Percentiles rank a stretch among this genome's conserved stretches.
Evolutionary conservation across 2,329 filamentous ascomycete species (phyloP).

Genomic region (Exophiala sp.): DNA sequence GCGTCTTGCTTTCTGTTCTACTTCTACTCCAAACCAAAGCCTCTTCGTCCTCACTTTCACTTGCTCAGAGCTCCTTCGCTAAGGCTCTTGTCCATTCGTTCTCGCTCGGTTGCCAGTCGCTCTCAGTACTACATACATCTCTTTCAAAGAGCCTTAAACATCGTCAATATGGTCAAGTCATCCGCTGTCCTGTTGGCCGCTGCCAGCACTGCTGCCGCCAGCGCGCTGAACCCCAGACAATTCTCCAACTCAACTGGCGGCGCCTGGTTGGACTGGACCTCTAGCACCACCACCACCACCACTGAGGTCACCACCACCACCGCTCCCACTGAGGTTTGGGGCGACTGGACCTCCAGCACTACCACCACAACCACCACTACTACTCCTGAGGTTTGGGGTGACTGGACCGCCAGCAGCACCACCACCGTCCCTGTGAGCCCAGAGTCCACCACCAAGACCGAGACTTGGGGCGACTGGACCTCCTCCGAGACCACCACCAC

Average conservation of each 20-base stretch:
- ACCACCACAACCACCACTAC: slow-evolving; percentile 8
- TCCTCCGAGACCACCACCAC: slow-evolving; percentile 7
- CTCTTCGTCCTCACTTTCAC: slow-evolving; percentile 19
- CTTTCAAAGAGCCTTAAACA: slow-evolving; percentile 2
- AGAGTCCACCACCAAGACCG: too few relatives aligned
- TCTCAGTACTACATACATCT: not conserved
- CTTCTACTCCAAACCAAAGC: slow-evolving; percentile 10
- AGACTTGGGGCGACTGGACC: slow-evolving; percentile 8
- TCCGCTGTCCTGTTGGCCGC: slow-evolving; percentile 29
- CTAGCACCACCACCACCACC: slow-evolving; percentile 30
- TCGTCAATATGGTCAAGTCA: slow-evolving; percentile 28
- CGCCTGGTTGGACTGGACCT: slow-evolving; percentile 20
- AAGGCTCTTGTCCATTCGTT: slow-evolving; percentile 38
- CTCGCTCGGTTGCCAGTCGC: slow-evolving; percentile 16
- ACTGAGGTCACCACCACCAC: slow-evolving; percentile 24
- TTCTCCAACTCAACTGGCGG: not conserved
- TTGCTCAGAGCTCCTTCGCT: slow-evolving; percentile 43
- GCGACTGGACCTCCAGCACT: slow-evolving; percentile 9
- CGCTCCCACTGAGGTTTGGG: slow-evolving; percentile 1
- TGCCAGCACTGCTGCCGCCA: slow-evolving; percentile 26
- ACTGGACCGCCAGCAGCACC: slow-evolving; percentile 9
- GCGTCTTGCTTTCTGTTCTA: slow-evolving; percentile 1
- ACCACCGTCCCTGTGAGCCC: slow-evolving; percentile 7
- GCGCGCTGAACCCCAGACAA: slow-evolving; percentile 18
- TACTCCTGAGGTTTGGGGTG: slow-evolving; percentile 1